A percentile compares a stretch with the other conserved stretches of the same genome.
These are phyloP conservation scores for Lactarius vividus DNA, from an alignment of 768 basidiomycete genomes.

Conservation along the genomic window DNA sequence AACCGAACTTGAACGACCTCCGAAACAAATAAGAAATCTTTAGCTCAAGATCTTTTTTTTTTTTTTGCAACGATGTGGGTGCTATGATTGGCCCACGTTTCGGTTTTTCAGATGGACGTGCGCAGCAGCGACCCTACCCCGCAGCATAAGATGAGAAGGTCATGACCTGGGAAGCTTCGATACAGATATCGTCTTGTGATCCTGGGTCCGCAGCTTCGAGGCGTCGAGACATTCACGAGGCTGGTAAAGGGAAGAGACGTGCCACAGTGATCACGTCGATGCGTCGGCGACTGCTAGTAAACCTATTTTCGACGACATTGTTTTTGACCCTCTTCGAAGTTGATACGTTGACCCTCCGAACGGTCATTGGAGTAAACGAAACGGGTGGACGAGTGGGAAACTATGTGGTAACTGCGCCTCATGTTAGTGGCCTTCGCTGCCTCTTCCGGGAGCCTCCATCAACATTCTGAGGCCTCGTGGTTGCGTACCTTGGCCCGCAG, in stretches of 20 bases:
- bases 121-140: background rate
- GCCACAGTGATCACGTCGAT: background rate
- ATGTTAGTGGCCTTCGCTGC: background rate
- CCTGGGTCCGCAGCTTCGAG: constrained; percentile 34
- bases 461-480: constrained; percentile 28
- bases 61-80: too few relatives aligned
- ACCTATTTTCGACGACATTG: constrained; percentile 57
- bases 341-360: constrained; percentile 31
- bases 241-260: constrained; percentile 35
- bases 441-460: background rate
- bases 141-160: constrained; percentile 59
- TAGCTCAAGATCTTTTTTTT: too few relatives aligned
- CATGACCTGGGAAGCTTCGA: constrained; percentile 73
- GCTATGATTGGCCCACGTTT: too few relatives aligned
- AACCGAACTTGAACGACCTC: too few relatives aligned
- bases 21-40: too few relatives aligned
- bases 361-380: constrained; percentile 29
- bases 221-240: constrained; percentile 58
- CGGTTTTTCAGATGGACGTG: background rate
- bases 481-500: background rate
- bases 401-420: background rate
- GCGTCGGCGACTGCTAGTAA: constrained; percentile 43
- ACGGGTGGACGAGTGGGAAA: background rate
- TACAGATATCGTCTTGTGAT: constrained; percentile 51
- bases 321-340: constrained; percentile 67